A percentile compares a stretch with the other conserved stretches of the same genome.
phyloP scores from a whole-genome alignment of 495 filamentous ascomycete species.

The Daldinia caldariorum region DNA sequence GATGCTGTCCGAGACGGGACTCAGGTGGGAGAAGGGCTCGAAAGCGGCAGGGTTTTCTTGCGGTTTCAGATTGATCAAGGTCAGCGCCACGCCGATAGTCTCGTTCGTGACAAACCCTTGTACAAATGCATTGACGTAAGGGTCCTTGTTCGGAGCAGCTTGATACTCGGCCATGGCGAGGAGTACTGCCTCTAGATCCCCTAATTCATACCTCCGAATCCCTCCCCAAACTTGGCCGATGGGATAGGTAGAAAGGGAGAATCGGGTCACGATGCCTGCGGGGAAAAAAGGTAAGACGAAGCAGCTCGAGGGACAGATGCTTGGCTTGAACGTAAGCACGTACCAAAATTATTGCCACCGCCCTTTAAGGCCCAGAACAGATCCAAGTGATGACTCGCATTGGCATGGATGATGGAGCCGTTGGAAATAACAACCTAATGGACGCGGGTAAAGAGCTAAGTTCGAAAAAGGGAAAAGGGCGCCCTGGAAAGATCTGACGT shows the following conservation, averaged over 20 bases:
- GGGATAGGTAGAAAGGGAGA: neutral
- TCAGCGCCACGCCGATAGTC: slow-evolving; percentile 1
- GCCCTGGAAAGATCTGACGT: neutral
- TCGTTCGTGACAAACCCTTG: slow-evolving; percentile 16
- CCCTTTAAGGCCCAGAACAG: slow-evolving; percentile 13
- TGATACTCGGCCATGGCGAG: neutral
- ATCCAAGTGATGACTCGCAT: neutral
- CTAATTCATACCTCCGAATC: neutral
- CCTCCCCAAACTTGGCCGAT: slow-evolving; percentile 6
- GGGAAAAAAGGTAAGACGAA: no score
- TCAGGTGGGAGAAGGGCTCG: slow-evolving; percentile 15
- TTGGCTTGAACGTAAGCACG: no score
- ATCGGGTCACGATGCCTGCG: slow-evolving; percentile 7
- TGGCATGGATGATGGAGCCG: neutral
- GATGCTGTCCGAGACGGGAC: neutral
- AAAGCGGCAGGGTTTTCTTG: slow-evolving; percentile 9
- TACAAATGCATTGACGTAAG: slow-evolving; percentile 11
- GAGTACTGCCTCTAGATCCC: neutral
- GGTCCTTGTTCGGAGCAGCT: slow-evolving; percentile 16
- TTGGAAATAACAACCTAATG: neutral
- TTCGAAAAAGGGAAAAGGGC: no score
- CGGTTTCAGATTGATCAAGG: slow-evolving; percentile 15
- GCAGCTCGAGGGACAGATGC: no score
- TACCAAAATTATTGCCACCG: slow-evolving; percentile 5
- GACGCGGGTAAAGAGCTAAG: no score